Conservation (phyloP, 495 filamentous ascomycete species). For the Parmelia sp. region DNA sequence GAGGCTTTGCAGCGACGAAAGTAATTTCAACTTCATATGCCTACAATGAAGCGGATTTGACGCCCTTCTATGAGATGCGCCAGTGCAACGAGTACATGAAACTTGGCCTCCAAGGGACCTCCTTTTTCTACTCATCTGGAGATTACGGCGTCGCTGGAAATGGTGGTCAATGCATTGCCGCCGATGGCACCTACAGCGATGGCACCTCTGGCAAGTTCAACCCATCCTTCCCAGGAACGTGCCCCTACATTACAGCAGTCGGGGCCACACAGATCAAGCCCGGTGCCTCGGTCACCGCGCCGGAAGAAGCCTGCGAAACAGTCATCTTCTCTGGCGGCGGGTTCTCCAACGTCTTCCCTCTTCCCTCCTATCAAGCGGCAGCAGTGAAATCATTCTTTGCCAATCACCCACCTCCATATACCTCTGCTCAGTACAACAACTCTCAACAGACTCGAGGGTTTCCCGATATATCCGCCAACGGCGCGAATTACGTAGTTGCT, state of each 20-base stretch:
- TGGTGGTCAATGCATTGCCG: conserved; percentile 31
- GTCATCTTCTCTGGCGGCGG: conserved; percentile 56
- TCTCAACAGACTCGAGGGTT: conserved; percentile 55
- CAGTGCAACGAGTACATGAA: conserved; percentile 60
- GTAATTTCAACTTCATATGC: conserved; percentile 58
- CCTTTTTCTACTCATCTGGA: conserved; percentile 54
- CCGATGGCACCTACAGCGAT: conserved; percentile 34
- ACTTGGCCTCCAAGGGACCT: conserved; percentile 57
- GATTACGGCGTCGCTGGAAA: conserved; percentile 53
- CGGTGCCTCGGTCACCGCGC: conserved; percentile 32
- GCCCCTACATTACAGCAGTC: conserved; percentile 47
- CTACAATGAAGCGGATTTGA: conserved; percentile 45
- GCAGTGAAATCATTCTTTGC: conserved; percentile 48
- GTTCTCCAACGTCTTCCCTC: conserved; percentile 61
- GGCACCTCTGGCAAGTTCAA: conserved; percentile 38
- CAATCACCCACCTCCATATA: conserved; percentile 43
- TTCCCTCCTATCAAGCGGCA: conserved; percentile 51
- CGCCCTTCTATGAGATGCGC: conserved; percentile 47
- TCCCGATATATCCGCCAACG: conserved; percentile 61
- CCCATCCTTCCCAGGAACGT: conserved; percentile 46
- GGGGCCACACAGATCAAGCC: conserved; percentile 43
- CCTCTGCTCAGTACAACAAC: conserved; percentile 47
- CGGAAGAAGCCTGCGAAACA: conserved; percentile 39
- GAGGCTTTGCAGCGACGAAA: conserved; percentile 51
- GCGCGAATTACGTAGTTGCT: conserved; percentile 48